These are phyloP conservation scores for Extremus antarcticus DNA, from an alignment of 495 filamentous ascomycete species.

Conservation along the genomic window DNA sequence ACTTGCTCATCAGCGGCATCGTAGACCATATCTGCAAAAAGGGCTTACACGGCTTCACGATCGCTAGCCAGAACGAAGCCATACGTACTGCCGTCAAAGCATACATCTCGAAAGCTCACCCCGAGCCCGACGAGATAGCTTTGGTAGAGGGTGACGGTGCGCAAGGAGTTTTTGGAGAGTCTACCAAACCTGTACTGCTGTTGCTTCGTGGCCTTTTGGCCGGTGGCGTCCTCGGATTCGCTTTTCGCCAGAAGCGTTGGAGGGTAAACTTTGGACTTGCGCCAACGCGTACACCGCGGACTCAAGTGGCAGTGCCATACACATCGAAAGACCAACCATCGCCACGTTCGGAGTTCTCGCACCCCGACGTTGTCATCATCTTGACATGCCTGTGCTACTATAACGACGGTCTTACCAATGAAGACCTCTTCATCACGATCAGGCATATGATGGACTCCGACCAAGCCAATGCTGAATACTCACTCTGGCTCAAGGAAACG, in stretches of 20 bases:
- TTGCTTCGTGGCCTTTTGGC: slow-evolving; percentile 53
- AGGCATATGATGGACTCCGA: slow-evolving; percentile 43
- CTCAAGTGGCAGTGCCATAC: slow-evolving; percentile 56
- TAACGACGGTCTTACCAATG: slow-evolving; percentile 47
- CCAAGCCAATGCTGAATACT: slow-evolving; percentile 44
- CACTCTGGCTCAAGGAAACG: slow-evolving; percentile 38
- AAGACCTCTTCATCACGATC: slow-evolving; percentile 43
- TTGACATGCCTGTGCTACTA: slow-evolving; percentile 64
- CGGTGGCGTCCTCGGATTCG: slow-evolving; percentile 43
- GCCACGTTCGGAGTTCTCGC: slow-evolving; percentile 56
- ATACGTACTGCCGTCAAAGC: slow-evolving; percentile 31
- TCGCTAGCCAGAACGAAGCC: slow-evolving; percentile 30
- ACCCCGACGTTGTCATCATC: slow-evolving; percentile 58
- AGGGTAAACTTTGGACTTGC: slow-evolving; percentile 54
- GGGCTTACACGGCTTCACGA: slow-evolving; percentile 34
- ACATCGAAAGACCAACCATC: slow-evolving; percentile 58
- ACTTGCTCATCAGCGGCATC: slow-evolving; percentile 24
- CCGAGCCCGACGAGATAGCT: slow-evolving; percentile 24
- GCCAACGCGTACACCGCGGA: slow-evolving; percentile 29
- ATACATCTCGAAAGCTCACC: slow-evolving; percentile 35
- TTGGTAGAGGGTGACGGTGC: slow-evolving; percentile 26
- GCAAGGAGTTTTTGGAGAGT: slow-evolving; percentile 28
- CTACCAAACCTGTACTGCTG: slow-evolving; percentile 33
- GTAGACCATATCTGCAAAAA: slow-evolving; percentile 30
- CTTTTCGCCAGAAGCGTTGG: slow-evolving; percentile 50